A percentile compares a stretch with the other conserved stretches of the same genome.
phyloP scores from a whole-genome alignment of 2,329 filamentous ascomycete genomes.

The Ophiostoma sp. region DNA sequence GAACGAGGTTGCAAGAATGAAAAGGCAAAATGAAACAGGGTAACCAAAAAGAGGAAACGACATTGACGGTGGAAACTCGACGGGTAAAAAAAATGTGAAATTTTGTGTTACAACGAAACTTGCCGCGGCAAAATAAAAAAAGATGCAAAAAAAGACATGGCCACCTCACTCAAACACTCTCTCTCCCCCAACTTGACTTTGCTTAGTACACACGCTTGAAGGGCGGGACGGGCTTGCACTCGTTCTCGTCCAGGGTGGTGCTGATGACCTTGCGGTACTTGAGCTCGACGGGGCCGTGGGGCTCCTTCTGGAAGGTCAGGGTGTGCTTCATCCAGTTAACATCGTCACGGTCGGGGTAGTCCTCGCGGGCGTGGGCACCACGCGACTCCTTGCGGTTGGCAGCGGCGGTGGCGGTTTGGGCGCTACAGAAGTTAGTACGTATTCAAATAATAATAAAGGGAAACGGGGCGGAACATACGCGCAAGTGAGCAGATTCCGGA shows the following conservation, averaged over 20 bases:
- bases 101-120: constrained; percentile 19
- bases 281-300: constrained; percentile 83
- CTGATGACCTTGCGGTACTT: constrained; percentile 80
- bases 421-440: constrained; percentile 47
- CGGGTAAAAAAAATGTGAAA: neutral
- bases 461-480: constrained; percentile 63
- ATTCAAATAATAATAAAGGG: neutral
- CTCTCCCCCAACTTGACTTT: neutral
- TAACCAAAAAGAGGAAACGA: neutral
- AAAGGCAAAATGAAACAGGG: neutral
- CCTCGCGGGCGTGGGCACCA: constrained; percentile 95
- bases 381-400: constrained; percentile 96
- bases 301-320: constrained; percentile 89
- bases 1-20: neutral
- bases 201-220: constrained; percentile 90
- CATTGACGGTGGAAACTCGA: neutral
- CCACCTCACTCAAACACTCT: neutral
- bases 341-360: constrained; percentile 93
- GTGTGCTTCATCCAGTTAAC: constrained; percentile 99
- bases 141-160: neutral
- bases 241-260: constrained; percentile 85
- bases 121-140: neutral
- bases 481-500: constrained; percentile 94
- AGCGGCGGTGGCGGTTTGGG: constrained; percentile 87
- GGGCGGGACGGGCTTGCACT: constrained; percentile 94